Percentiles rank a stretch among this genome's conserved stretches.
Evolutionary conservation across 164 flowering plant genomes (phyloP).

Genomic region (Berberis vulgaris): DNA sequence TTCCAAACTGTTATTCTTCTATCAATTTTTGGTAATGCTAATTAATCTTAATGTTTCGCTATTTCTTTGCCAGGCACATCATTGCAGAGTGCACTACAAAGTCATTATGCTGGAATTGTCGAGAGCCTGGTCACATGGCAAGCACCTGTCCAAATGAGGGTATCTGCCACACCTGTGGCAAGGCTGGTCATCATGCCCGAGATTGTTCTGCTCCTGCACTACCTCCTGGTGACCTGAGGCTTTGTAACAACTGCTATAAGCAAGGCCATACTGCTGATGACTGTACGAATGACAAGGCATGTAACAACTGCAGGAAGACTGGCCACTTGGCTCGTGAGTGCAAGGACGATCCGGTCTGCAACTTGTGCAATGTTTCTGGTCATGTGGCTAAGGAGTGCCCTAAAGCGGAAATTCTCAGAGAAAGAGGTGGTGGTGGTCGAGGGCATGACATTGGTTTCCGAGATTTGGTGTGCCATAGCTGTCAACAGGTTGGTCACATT

Average conservation of each 20-base stretch:
- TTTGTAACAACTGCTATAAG: slow-evolving; percentile 74
- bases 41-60: neutral
- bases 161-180: slow-evolving; percentile 54
- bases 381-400: slow-evolving; percentile 49
- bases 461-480: slow-evolving; percentile 49
- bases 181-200: slow-evolving; percentile 51
- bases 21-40: neutral
- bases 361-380: slow-evolving; percentile 48
- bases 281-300: slow-evolving; percentile 68
- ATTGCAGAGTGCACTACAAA: slow-evolving; percentile 46
- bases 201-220: slow-evolving; percentile 42
- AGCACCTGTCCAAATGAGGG: slow-evolving; percentile 45
- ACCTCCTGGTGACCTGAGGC: slow-evolving; percentile 53
- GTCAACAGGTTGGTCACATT: slow-evolving; percentile 74
- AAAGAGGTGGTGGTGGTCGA: slow-evolving; percentile 25
- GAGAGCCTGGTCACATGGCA: slow-evolving; percentile 53
- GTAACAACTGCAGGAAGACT: slow-evolving; percentile 68
- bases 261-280: slow-evolving; percentile 64
- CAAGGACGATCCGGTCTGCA: slow-evolving; percentile 47
- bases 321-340: slow-evolving; percentile 60
- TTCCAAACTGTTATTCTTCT: neutral
- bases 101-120: slow-evolving; percentile 52
- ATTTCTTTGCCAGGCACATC: slow-evolving; percentile 29
- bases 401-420: slow-evolving; percentile 21
- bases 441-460: slow-evolving; percentile 24